Percentiles rank a stretch among this genome's conserved stretches.
phyloP scores from a whole-genome alignment of 345 rosid genomes.

The Geranium rotundifolium region DNA sequence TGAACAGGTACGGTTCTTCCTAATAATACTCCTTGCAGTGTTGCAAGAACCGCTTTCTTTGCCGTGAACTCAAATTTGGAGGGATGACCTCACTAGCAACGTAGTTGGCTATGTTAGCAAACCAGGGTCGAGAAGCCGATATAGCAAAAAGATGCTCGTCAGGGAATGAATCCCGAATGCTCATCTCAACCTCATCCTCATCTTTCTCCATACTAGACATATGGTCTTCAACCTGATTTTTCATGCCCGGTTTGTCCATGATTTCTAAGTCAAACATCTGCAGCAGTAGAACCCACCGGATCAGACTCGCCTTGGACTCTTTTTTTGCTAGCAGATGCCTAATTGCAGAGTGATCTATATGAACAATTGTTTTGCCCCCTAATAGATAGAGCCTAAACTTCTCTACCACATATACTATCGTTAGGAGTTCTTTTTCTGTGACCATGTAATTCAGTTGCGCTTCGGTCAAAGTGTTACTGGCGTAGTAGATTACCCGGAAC shows the following conservation, averaged over 20 bases:
- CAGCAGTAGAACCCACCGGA: not conserved
- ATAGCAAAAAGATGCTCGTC: not conserved
- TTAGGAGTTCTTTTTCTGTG: not conserved
- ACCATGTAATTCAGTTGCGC: not conserved
- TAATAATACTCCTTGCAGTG: not conserved
- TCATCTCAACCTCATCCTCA: not conserved
- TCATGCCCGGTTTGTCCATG: conserved; percentile 1
- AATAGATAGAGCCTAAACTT: not conserved
- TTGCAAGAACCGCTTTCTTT: not conserved
- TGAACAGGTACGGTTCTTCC: not conserved
- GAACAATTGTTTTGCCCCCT: not conserved
- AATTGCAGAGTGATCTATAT: not conserved
- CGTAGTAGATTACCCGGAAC: not conserved
- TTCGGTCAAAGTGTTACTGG: not conserved
- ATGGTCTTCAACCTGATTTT: conserved; percentile 2
- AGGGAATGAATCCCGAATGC: not conserved
- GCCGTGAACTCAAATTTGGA: not conserved
- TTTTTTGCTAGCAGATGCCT: not conserved
- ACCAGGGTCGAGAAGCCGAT: not conserved
- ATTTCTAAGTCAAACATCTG: not conserved
- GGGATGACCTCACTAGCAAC: not conserved
- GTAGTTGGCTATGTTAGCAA: not conserved
- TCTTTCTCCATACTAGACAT: not conserved
- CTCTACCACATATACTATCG: not conserved
- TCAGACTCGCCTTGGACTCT: not conserved